Conservation (phyloP, 2,329 filamentous ascomycete species). For the Colletotrichum chlorophyti region DNA sequence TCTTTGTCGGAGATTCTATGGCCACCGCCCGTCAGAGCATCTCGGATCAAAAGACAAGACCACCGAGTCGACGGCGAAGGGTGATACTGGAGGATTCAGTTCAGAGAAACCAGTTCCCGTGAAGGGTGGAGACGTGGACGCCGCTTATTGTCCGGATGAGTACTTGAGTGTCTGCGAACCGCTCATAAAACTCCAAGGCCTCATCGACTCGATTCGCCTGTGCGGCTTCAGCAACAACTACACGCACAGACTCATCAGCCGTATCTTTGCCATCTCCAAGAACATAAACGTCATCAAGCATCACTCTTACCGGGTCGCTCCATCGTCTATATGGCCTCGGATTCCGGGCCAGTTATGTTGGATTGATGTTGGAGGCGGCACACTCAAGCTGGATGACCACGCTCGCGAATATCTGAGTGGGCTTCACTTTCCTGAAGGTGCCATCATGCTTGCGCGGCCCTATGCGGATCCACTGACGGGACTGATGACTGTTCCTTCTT, state of each 20-base stretch:
- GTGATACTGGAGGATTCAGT: not conserved
- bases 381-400: slow-evolving; percentile 14
- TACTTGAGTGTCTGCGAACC: slow-evolving; percentile 40
- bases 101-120: slow-evolving; percentile 2
- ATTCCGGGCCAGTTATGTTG: slow-evolving; percentile 15
- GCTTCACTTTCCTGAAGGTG: slow-evolving; percentile 11
- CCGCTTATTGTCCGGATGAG: slow-evolving; percentile 39
- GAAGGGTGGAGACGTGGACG: slow-evolving; percentile 5
- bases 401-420: slow-evolving; percentile 4
- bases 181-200: slow-evolving; percentile 37
- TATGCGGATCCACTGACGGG: not conserved
- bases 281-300: slow-evolving; percentile 2
- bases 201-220: slow-evolving; percentile 41
- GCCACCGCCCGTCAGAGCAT: slow-evolving; percentile 9
- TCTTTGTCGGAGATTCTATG: slow-evolving; percentile 43
- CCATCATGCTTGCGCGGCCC: slow-evolving; percentile 7
- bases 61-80: not conserved
- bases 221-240: slow-evolving; percentile 44
- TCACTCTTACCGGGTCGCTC: slow-evolving; percentile 22
- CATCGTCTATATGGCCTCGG: slow-evolving; percentile 25
- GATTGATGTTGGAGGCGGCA: slow-evolving; percentile 13
- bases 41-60: not conserved
- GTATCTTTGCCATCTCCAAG: slow-evolving; percentile 33
- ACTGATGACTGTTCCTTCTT: not conserved
- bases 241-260: slow-evolving; percentile 35